Evolutionary conservation across 345 rosid genomes (phyloP).

Genomic region (Fremontodendron californicum): DNA sequence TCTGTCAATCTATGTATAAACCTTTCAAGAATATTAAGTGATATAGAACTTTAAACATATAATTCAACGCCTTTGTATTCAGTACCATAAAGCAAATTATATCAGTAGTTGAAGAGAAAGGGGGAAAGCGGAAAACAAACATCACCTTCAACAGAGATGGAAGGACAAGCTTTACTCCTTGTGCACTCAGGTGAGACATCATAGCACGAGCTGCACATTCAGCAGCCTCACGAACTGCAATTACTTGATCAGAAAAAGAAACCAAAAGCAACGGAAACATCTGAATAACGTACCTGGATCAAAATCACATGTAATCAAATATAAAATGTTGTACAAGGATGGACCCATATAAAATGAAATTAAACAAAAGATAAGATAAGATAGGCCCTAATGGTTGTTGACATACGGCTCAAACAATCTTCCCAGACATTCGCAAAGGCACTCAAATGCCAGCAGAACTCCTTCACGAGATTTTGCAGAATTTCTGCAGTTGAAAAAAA

Average conservation of each 20-base stretch:
- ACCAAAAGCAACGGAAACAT: slow-evolving; percentile 90
- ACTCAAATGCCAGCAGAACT: slow-evolving; percentile 87
- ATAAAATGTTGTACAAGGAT: background rate
- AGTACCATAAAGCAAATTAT: background rate
- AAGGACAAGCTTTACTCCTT: slow-evolving; percentile 94
- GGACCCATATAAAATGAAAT: background rate
- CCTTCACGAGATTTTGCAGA: slow-evolving; percentile 96
- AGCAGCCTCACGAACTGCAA: slow-evolving; percentile 98
- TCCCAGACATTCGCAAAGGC: slow-evolving; percentile 92
- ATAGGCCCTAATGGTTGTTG: background rate
- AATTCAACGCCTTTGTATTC: background rate
- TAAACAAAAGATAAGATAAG: no score
- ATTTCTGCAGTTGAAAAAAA: slow-evolving; percentile 41
- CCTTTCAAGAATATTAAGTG: background rate
- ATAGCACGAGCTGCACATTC: slow-evolving; percentile 98
- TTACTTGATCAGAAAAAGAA: slow-evolving; percentile 96
- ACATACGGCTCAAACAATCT: slow-evolving; percentile 96
- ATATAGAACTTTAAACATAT: background rate
- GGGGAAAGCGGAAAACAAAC: background rate
- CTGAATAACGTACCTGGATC: slow-evolving; percentile 81
- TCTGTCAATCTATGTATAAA: background rate
- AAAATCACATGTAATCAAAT: slow-evolving; percentile 6
- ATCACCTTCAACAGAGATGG: slow-evolving; percentile 88
- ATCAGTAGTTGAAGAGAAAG: background rate
- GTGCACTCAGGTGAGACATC: slow-evolving; percentile 94